Evolutionary conservation across 2,329 filamentous ascomycete species (phyloP).

Genomic region (Chaetoscypha palmicola): DNA sequence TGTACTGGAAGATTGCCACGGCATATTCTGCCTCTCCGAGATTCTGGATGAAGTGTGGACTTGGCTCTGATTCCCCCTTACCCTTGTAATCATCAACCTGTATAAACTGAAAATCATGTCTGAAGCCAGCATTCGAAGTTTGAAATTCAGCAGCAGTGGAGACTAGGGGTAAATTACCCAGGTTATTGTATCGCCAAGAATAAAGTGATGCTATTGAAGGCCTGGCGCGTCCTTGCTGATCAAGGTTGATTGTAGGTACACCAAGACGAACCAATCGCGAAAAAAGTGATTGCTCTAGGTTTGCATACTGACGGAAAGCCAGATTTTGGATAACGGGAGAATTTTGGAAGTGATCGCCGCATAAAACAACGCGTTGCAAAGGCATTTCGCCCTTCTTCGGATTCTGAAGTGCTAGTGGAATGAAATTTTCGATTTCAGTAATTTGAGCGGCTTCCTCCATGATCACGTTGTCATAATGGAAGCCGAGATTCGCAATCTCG

Average conservation of each 20-base stretch:
- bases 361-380: constrained; percentile 82
- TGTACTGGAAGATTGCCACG: constrained; percentile 93
- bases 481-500: constrained; percentile 86
- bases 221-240: constrained; percentile 87
- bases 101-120: constrained; percentile 94
- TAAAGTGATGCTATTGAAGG: constrained; percentile 84
- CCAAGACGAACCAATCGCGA: constrained; percentile 83
- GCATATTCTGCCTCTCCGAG: constrained; percentile 95
- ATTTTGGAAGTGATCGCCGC: constrained; percentile 94
- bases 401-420: constrained; percentile 87
- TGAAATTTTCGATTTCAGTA: constrained; percentile 94
- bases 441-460: constrained; percentile 99
- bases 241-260: constrained; percentile 82
- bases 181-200: constrained; percentile 80
- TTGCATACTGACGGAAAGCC: constrained; percentile 90
- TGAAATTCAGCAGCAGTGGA: constrained; percentile 63
- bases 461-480: constrained; percentile 94
- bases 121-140: constrained; percentile 82
- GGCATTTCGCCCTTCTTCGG: constrained; percentile 64
- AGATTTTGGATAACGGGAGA: constrained; percentile 92
- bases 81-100: constrained; percentile 91
- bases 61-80: constrained; percentile 78
- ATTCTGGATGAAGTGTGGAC: constrained; percentile 93
- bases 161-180: constrained; percentile 74
- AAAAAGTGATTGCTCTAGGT: constrained; percentile 93